phyloP scores from a whole-genome alignment of 2,329 filamentous ascomycete species.

The Diplodia scrobiculata region DNA sequence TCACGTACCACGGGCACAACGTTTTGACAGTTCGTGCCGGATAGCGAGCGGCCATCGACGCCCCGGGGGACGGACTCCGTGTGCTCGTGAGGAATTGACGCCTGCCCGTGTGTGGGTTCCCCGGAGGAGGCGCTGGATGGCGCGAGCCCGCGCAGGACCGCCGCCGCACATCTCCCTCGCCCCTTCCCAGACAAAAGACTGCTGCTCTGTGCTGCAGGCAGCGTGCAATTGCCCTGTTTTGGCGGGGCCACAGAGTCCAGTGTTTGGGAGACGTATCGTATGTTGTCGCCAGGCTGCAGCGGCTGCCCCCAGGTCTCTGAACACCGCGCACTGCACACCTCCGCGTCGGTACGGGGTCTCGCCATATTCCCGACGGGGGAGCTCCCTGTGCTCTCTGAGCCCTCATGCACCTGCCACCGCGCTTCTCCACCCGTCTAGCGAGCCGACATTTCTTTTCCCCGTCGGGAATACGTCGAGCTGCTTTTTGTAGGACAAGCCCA shows the following conservation, averaged over 20 bases:
- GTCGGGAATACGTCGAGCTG: neutral
- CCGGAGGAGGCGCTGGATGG: neutral
- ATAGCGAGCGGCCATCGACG: neutral
- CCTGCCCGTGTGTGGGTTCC: neutral
- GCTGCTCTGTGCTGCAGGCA: neutral
- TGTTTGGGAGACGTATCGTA: constrained; percentile 11
- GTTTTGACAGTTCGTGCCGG: constrained; percentile 26
- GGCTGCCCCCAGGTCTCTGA: constrained; percentile 13
- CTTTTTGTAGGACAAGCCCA: constrained; percentile 26
- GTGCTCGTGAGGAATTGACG: constrained; percentile 10
- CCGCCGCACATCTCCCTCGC: constrained; percentile 3
- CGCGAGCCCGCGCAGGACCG: neutral
- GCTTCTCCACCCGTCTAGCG: neutral
- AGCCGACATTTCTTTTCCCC: constrained; percentile 13
- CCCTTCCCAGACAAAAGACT: neutral
- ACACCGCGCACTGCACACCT: constrained; percentile 10
- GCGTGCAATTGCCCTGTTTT: constrained; percentile 13
- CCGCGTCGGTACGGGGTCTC: constrained; percentile 3
- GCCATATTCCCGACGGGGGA: constrained; percentile 8
- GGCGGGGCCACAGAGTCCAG: neutral
- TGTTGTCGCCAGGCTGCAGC: constrained; percentile 17
- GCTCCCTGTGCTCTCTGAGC: constrained; percentile 14
- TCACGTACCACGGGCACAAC: constrained; percentile 14
- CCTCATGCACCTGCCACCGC: constrained; percentile 19
- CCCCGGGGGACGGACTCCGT: neutral